A percentile compares a stretch with the other conserved stretches of the same genome.
Conservation (phyloP, 768 basidiomycete species). For the Lentinula edodes region DNA sequence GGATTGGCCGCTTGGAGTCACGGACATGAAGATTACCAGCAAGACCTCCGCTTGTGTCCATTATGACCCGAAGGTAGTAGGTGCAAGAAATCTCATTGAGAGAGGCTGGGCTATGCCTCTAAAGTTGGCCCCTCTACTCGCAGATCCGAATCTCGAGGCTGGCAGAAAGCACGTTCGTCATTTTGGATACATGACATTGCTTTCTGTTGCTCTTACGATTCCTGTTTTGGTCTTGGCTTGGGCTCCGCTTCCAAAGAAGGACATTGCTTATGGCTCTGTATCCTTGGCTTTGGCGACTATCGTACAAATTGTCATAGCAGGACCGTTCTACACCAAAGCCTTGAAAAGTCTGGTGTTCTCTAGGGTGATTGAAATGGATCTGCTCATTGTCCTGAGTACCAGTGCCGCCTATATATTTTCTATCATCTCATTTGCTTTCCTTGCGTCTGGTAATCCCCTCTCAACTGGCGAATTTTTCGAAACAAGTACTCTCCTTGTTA, state of each 20-base stretch:
- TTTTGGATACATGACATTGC: no score
- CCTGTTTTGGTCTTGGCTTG: slow-evolving; percentile 39
- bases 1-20: no score
- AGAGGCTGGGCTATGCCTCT: no score
- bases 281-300: slow-evolving; percentile 32
- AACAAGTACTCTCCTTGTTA: slow-evolving; percentile 35
- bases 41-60: no score
- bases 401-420: slow-evolving; percentile 36
- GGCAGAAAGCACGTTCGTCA: no score
- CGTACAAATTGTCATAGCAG: slow-evolving; percentile 27
- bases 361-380: slow-evolving; percentile 30
- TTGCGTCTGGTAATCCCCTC: slow-evolving; percentile 23
- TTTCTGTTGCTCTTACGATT: slow-evolving; percentile 23
- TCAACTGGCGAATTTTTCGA: slow-evolving; percentile 31
- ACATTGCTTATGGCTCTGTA: slow-evolving; percentile 26
- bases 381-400: slow-evolving; percentile 33
- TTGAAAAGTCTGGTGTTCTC: slow-evolving; percentile 29
- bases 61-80: no score
- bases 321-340: slow-evolving; percentile 29
- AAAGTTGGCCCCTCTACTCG: no score
- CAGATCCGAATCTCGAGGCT: no score
- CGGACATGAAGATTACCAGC: no score
- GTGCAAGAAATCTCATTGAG: no score
- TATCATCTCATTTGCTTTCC: slow-evolving; percentile 29
- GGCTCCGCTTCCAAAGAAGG: slow-evolving; percentile 28